These are phyloP conservation scores for Leptomonas pyrrhocoris DNA, from an alignment of 208 protist species.

Conservation along the genomic window DNA sequence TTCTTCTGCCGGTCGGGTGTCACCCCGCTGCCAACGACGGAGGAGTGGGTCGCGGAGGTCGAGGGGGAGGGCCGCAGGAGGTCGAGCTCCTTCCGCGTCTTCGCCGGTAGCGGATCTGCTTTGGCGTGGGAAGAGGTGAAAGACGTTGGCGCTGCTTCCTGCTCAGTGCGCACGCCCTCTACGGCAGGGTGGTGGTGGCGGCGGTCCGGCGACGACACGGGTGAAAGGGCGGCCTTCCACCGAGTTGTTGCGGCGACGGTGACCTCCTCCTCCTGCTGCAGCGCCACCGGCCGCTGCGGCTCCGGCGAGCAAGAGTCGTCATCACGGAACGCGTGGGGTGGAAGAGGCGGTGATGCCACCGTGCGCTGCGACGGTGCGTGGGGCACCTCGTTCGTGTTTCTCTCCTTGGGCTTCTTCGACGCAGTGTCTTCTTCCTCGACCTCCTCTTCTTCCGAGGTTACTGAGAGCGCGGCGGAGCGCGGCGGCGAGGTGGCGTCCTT, in stretches of 20 bases:
- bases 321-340: background rate
- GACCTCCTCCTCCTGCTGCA: background rate
- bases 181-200: background rate
- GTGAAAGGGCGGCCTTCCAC: conserved; percentile 9
- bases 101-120: background rate
- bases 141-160: background rate
- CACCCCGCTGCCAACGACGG: background rate
- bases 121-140: background rate
- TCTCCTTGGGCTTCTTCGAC: background rate
- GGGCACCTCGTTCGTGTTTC: background rate
- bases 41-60: background rate
- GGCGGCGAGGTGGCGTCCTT: conserved; percentile 1
- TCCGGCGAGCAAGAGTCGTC: conserved; percentile 14
- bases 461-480: conserved; percentile 7
- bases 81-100: background rate
- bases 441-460: background rate
- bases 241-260: too few species aligned
- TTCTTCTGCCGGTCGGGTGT: background rate
- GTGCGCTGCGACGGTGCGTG: background rate
- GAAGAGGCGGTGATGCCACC: background rate
- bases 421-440: background rate
- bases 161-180: background rate
- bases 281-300: conserved; percentile 8
- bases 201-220: background rate
- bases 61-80: conserved; percentile 1